Evolutionary conservation across 1,139 yeast genomes (phyloP).

Genomic region (Zygoascus meyerae): DNA sequence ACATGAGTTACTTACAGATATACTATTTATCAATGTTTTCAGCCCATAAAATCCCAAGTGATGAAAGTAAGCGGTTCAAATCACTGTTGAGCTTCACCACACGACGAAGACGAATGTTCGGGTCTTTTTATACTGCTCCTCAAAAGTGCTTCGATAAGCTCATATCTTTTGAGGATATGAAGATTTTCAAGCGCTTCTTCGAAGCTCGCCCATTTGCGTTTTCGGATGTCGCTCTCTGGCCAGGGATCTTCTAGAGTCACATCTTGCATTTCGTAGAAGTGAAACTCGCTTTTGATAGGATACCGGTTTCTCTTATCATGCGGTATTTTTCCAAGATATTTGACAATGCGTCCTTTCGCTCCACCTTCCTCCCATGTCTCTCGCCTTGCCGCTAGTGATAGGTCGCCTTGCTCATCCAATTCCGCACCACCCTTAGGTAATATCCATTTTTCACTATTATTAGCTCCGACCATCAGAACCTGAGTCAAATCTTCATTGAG

Average conservation of each 20-base stretch:
- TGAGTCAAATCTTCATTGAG: conserved; percentile 50
- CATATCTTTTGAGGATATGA: conserved; percentile 55
- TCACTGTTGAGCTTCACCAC: too few relatives aligned
- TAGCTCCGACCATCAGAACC: conserved; percentile 69
- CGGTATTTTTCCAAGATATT: conserved; percentile 55
- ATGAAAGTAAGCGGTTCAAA: too few relatives aligned
- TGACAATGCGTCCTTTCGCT: conserved; percentile 55
- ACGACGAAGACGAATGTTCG: neutral
- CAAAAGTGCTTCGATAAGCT: conserved; percentile 59
- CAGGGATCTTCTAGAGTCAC: conserved; percentile 52
- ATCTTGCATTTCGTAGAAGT: conserved; percentile 71
- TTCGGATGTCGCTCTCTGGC: conserved; percentile 66
- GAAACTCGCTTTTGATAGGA: conserved; percentile 72
- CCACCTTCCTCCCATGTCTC: conserved; percentile 99
- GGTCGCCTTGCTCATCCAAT: conserved; percentile 57
- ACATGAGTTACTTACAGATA: too few relatives aligned
- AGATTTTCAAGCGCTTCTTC: conserved; percentile 67
- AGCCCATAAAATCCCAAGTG: too few relatives aligned
- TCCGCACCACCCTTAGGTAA: conserved; percentile 97
- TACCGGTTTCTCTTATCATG: conserved; percentile 39
- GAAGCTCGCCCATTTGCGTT: conserved; percentile 70
- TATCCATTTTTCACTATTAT: conserved; percentile 67
- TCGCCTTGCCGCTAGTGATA: conserved; percentile 54
- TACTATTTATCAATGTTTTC: too few relatives aligned
- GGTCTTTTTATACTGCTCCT: conserved; percentile 35